phyloP scores from a whole-genome alignment of 495 filamentous ascomycete genomes.

The Trypethelium eluteriae region DNA sequence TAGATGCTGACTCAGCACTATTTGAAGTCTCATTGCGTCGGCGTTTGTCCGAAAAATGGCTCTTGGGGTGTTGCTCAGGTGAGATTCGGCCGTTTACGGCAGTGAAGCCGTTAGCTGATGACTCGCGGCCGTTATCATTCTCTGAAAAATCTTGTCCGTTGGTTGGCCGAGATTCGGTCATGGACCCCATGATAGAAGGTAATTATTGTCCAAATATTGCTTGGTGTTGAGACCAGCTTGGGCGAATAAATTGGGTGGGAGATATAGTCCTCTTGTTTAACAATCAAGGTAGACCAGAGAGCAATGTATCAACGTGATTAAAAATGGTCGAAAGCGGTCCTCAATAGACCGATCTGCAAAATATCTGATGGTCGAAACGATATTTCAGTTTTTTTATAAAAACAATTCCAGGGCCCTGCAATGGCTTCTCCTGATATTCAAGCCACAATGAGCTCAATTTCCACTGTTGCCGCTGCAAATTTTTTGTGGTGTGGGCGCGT shows the following conservation, averaged over 20 bases:
- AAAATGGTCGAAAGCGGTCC: no score
- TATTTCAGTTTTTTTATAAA: neutral
- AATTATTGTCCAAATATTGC: neutral
- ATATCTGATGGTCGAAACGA: no score
- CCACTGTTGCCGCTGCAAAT: neutral
- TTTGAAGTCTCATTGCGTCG: neutral
- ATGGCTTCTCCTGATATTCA: neutral
- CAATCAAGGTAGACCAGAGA: neutral
- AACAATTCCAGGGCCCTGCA: neutral
- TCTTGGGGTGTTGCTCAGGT: conserved; percentile 1
- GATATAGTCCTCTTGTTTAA: neutral
- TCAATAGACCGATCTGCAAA: no score
- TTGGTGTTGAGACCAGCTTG: neutral
- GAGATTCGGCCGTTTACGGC: neutral
- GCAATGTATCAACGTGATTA: neutral
- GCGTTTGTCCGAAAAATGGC: neutral
- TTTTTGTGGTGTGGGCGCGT: neutral
- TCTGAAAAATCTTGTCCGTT: neutral
- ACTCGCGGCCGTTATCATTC: neutral
- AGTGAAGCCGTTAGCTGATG: conserved; percentile 7
- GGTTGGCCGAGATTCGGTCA: neutral
- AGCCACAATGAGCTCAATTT: neutral
- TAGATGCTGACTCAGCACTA: neutral
- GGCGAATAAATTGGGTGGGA: neutral
- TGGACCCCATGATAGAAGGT: neutral